Evolutionary conservation across 2,329 filamentous ascomycete species (phyloP), one percentile per base, ranked within the genome.

Genomic region (Fusarium poae): DNA sequence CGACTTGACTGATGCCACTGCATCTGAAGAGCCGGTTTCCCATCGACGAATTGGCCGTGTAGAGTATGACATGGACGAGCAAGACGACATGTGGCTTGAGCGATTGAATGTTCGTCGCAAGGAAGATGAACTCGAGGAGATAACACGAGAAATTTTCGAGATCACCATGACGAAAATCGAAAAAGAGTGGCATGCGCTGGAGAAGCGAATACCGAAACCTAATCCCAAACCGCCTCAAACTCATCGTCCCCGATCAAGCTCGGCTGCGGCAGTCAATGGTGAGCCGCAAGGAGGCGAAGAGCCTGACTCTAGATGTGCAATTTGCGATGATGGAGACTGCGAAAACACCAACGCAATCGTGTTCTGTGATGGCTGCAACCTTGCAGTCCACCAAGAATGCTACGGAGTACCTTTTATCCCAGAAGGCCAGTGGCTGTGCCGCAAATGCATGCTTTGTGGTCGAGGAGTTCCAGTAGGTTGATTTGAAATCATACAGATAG

Each of bases 11-110:
- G 69, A 77, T 25, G 62, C 67, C 7, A 59, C 65, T 11, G 73
- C 71, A 6, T 56, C 64, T 16, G 79, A 80, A 7, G 79, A 79
- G 4, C 70, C 73, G 15, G 55, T 64, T 45, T 72, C 75, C 27
- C 75, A 77, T 49, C 74, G 83, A 20, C 75, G 77, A 35, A 86
- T 97, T 39, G 93, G 93, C 15, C 90, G 93, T 58, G 96, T 99
- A 21, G 96, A 99, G 77, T 99, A 99, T 78, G 96, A 99, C 78
- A 99, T 99, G 96, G 96, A 99, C 76, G 96, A 99, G 80, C 96
- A 99, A 76, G 96, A 99, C 78, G 94, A 97, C 71, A 93, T 94
- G 82, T 99, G 96, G 96, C 83, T 99, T 27, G 92, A 96, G 72
- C 88, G 89, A 39, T 89, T 95, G 77, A 99, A 99, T 74, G 81